These are phyloP conservation scores for Backusella australiensis DNA, from an alignment of 192 early-diverging fungal genomes.

Conservation along the genomic window DNA sequence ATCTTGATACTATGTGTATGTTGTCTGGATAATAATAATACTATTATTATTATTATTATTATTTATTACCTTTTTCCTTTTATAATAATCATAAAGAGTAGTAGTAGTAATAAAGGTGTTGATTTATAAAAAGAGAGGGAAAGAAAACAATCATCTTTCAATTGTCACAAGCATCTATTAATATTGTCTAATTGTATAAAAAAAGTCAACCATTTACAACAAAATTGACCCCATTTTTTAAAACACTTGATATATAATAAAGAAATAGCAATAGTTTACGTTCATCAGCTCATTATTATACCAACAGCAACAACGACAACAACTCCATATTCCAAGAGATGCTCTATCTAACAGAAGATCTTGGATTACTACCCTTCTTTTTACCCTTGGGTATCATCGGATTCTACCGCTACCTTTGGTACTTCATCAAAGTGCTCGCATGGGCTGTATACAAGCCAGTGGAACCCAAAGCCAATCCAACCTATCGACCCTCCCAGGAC, in stretches of 20 bases:
- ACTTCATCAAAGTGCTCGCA: conserved; percentile 50
- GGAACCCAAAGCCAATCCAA: conserved; percentile 40
- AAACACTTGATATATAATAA: no score
- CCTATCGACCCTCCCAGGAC: conserved; percentile 43
- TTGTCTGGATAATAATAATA: background rate
- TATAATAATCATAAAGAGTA: background rate
- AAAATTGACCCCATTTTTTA: no score
- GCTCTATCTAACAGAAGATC: conserved; percentile 58
- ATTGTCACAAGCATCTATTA: no score
- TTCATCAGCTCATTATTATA: no score
- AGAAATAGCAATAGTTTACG: no score
- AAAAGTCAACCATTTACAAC: no score
- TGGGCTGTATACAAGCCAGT: conserved; percentile 54
- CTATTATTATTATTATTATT: background rate
- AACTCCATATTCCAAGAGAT: conserved; percentile 20
- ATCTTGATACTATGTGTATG: background rate
- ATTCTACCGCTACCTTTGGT: conserved; percentile 61
- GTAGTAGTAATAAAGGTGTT: background rate
- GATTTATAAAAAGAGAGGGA: background rate
- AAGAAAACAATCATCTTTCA: background rate
- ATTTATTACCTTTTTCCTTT: background rate
- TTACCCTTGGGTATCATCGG: conserved; percentile 58
- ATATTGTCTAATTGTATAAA: no score
- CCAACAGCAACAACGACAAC: no score
- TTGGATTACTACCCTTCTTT: conserved; percentile 48